Base-by-base conservation (phyloP, 805 yeast species). In the Lachancea waltii region DNA sequence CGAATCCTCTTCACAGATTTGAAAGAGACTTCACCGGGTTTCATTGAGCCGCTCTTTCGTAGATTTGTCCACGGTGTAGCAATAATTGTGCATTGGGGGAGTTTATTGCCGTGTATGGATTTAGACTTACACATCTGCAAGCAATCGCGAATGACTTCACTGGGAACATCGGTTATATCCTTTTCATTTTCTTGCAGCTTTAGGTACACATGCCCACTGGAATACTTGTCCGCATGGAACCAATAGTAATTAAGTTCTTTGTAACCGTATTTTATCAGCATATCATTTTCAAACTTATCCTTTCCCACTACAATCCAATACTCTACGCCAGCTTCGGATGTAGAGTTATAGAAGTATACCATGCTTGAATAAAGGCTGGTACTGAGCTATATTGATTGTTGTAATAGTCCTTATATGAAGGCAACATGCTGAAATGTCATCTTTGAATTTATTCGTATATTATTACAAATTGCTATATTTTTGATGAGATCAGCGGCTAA, bases 181-280 rank as follows among this genome's bases (percentile, higher is more conserved):
- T 65, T 63, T 38, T 72, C 78, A 16, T 69, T 73, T 2, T 55
- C 53, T 2, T 68, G 63, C 15, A 79, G 58, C 40, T 85, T 71
- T 19, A 82, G 62, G 50, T 85, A 85, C 7, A 85, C 70, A 54
- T 85, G 95, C 0, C 89, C 92, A 30, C 86, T 78, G 3, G 86
- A 79, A 33, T 76, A 65, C 46, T 79, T 80, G 47, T 81, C 89
- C 6, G 81, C 86, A 57, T 83, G 94, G 52, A 85, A 84, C 90
- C 94, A 84, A 3, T 81, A 63, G 21, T 51, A 49, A 22, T 53
- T 49, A 54, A 82, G 79, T 41, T 72, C 73, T 18, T 76, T 77
- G 44, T 73, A 70, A 1, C 89, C 84, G 48, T 75, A 71, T 53
- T 75, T 77, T 40, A 84, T 73, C 36, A 78, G 55, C 17, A 63